These are phyloP conservation scores for Croton laevigatus DNA, from an alignment of 441 rosid species.

Conservation along the genomic window DNA sequence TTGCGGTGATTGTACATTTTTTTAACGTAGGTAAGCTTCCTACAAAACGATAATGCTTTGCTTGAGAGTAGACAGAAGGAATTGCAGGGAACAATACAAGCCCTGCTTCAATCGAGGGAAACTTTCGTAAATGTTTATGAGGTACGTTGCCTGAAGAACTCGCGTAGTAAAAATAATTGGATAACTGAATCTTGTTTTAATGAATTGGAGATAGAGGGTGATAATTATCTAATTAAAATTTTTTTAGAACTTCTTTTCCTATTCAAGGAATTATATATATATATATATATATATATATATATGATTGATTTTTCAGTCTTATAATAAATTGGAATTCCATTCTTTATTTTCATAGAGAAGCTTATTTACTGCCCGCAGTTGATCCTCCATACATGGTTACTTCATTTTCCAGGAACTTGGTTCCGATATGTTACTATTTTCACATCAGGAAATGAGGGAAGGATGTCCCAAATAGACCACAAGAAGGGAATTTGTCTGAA, in stretches of 20 bases:
- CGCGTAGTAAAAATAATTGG: neutral
- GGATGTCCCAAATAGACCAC: no score
- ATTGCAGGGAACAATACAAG: slow-evolving; percentile 55
- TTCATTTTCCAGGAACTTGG: neutral
- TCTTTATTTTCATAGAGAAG: no score
- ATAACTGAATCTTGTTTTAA: neutral
- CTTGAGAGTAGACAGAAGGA: slow-evolving; percentile 68
- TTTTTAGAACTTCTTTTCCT: no score
- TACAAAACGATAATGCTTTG: slow-evolving; percentile 63
- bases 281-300: no score
- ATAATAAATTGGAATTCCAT: no score
- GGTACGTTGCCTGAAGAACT: slow-evolving; percentile 33
- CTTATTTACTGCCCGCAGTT: neutral
- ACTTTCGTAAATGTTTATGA: slow-evolving; percentile 61
- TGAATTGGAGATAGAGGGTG: neutral
- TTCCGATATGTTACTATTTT: neutral
- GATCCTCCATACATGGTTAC: neutral
- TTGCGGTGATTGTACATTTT: neutral
- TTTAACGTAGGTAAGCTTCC: slow-evolving; percentile 52
- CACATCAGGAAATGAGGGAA: no score
- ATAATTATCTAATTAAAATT: no score
- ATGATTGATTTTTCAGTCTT: no score
- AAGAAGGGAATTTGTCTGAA: neutral
- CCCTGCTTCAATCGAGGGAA: slow-evolving; percentile 68
- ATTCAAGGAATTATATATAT: no score